A percentile compares a stretch with the other conserved stretches of the same genome.
Evolutionary conservation across 768 basidiomycete genomes (phyloP).

Genomic region (Suillus alpinus): DNA sequence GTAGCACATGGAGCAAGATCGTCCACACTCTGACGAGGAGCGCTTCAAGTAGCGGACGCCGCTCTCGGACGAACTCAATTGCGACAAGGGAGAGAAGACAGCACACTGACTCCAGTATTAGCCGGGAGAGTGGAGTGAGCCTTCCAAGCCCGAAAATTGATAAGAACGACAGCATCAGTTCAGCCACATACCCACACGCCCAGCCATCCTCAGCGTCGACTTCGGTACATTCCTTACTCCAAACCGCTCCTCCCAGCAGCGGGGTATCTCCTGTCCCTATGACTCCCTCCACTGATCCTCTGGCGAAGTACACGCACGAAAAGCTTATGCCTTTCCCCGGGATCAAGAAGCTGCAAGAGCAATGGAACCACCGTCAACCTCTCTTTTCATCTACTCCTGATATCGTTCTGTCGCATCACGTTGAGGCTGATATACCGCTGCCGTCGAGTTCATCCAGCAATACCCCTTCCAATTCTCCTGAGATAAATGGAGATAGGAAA

Average conservation of each 20-base stretch:
- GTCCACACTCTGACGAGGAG: constrained; percentile 65
- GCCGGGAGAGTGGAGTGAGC: constrained; percentile 75
- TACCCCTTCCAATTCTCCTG: constrained; percentile 48
- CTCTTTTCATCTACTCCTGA: constrained; percentile 50
- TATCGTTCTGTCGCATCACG: constrained; percentile 41
- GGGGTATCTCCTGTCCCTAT: constrained; percentile 78
- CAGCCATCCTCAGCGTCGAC: constrained; percentile 70
- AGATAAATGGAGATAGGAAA: constrained; percentile 55
- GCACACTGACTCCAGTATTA: constrained; percentile 69
- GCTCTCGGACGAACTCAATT: constrained; percentile 79
- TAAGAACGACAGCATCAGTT: constrained; percentile 39
- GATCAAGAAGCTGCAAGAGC: constrained; percentile 74
- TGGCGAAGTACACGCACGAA: constrained; percentile 65
- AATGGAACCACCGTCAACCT: constrained; percentile 53
- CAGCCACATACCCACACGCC: constrained; percentile 37
- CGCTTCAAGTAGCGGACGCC: constrained; percentile 64
- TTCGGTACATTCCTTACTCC: constrained; percentile 57
- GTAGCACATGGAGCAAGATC: constrained; percentile 69
- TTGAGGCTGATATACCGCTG: constrained; percentile 43
- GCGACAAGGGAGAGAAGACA: constrained; percentile 63
- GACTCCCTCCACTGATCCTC: constrained; percentile 59
- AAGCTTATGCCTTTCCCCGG: constrained; percentile 93
- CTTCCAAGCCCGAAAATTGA: constrained; percentile 61
- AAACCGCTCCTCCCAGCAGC: constrained; percentile 51
- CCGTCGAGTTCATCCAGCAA: constrained; percentile 49